Evolutionary conservation across 2,329 filamentous ascomycete species (phyloP).

Genomic region (Xylaria sp.): DNA sequence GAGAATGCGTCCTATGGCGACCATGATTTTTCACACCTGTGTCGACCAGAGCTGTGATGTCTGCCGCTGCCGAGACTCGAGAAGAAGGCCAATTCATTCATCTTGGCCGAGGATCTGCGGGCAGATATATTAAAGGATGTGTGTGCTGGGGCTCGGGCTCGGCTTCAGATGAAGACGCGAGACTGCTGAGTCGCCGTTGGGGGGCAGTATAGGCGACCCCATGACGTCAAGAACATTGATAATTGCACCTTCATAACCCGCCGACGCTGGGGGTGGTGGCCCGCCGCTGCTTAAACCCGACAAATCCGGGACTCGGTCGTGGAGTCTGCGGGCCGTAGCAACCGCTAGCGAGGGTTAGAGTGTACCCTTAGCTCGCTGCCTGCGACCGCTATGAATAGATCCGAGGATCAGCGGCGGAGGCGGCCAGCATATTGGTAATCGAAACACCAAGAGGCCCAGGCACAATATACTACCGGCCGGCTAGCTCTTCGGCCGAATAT

Average conservation of each 20-base stretch:
- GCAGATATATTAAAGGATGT: neutral
- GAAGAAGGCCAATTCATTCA: neutral
- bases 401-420: neutral
- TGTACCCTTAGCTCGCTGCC: neutral
- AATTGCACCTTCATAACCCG: neutral
- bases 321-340: neutral
- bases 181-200: neutral
- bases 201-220: neutral
- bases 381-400: neutral
- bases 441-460: no score
- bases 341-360: neutral
- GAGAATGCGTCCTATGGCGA: conserved; percentile 46
- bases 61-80: neutral
- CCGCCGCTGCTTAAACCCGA: neutral
- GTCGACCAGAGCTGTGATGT: neutral
- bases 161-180: neutral
- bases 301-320: neutral
- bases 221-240: neutral
- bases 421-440: no score
- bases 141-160: neutral
- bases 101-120: neutral
- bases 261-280: neutral
- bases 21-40: conserved; percentile 41
- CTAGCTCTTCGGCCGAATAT: no score
- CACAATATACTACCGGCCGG: no score